Base-by-base conservation (phyloP, 495 filamentous ascomycete species). In the Penicillium cinerascens region DNA sequence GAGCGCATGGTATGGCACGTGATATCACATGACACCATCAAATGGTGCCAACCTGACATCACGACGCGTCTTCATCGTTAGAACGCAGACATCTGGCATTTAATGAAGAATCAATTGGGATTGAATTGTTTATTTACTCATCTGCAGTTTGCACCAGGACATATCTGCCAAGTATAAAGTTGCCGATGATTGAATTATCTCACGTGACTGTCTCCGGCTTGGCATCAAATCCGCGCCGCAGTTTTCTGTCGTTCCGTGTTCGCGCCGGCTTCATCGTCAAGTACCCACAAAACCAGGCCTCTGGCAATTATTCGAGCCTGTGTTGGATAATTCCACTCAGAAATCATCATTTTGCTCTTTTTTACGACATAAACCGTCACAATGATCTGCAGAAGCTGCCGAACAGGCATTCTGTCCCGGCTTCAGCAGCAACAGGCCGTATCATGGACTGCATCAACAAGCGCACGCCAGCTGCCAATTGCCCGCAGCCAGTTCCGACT, bases 381-480 rank as follows among this genome's bases (percentile, higher is more conserved):
- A 42, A 79, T 79, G 75, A 76, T 78, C 43, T 80, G 77, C 67
- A 68, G 67, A 64, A 71, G 69, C 50, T 80, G 77, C 60, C 68
- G 72, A 33, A 68, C 68, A 20, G 68, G 62, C 53, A 67, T 78
- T 40, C 59, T 77, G 40, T 69, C 68, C 36, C 72, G 71, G 47
- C 57, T 73, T 8, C 68, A 59, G 21, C 66, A 69, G 51, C 61
- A 67, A 49, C 64, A 66, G 36, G 52, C 63, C 23, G 44, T 66
- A 45, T 50, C 60, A 43, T 64, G 58, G 64, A 59, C 65, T 41
- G 55, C 60, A 60, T 61, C 66, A 59, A 61, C 59, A 60, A 52
- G 44, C 8, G 58, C 58, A 18, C 69, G 65, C 54, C 64, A 63
- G 48, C 48, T 64, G 33, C 65, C 62, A 15, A 46, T 63, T 48